phyloP scores from a whole-genome alignment of 164 flowering plant genomes.

The Aristolochia fimbriata region DNA sequence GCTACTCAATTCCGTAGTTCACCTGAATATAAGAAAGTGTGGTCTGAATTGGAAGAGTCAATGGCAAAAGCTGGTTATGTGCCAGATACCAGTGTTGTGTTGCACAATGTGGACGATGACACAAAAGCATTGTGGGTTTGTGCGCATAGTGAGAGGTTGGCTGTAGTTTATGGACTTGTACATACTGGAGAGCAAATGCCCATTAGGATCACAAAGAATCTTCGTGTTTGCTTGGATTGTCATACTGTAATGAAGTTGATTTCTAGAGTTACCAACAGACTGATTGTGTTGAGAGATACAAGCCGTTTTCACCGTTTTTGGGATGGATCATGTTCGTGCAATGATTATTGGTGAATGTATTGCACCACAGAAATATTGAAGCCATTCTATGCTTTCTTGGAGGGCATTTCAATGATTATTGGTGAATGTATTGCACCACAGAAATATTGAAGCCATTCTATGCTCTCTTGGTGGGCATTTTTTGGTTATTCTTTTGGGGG shows the following conservation, averaged over 20 bases:
- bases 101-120: background rate
- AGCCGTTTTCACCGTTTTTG: constrained; percentile 2
- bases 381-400: no score
- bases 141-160: constrained; percentile 6
- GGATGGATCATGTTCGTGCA: constrained; percentile 4
- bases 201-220: constrained; percentile 7
- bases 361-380: no score
- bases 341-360: constrained; percentile 3
- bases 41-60: background rate
- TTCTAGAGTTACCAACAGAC: constrained; percentile 2
- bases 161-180: constrained; percentile 1
- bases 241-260: constrained; percentile 3
- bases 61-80: background rate
- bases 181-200: constrained; percentile 3
- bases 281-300: constrained; percentile 4
- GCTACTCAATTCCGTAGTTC: background rate
- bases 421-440: background rate
- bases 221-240: constrained; percentile 3
- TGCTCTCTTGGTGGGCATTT: no score
- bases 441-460: no score
- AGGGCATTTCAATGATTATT: background rate
- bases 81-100: constrained; percentile 1
- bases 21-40: background rate
- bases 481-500: no score
- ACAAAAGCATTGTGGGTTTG: constrained; percentile 4